Base-by-base conservation (phyloP, 345 rosid species). In the Hevea brasiliensis region DNA sequence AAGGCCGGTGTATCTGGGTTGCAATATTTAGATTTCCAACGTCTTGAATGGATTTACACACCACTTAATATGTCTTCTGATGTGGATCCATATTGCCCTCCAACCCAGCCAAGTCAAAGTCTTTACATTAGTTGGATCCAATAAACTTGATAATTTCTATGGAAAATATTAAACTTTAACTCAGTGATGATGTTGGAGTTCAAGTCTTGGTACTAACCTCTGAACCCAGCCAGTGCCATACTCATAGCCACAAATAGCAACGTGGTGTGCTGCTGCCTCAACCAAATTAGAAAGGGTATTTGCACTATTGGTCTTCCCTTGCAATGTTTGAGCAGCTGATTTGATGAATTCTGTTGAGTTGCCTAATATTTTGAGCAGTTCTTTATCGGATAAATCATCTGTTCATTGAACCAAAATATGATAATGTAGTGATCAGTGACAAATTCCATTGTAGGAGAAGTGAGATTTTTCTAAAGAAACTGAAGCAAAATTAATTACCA, bases 71-170 rank as follows among this genome's bases (percentile, higher is more conserved):
- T 0, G 40, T 90, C 98, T 77, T 93, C 94, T 1, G 87, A 15
- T 0, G 73, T 45, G 18, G 98, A 83, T 37, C 87, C 98, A 48
- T 93, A 89, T 45, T 83, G 77, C 92, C 85, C 87, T 4, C 97
- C 96, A 10, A 85, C 23, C 90, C n/a, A n/a, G n/a, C n/a, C n/a
- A n/a, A n/a, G n/a, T n/a, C n/a, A n/a, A n/a, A n/a, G n/a, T n/a
- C n/a, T n/a, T 89, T 37, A 48, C 59, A 32, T 32, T 32, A 32
- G 37, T 2, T 32, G 4, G 37, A 32, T 1, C 2, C 4, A 32
- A 32, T 32, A 32, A 32, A 4, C 2, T 1, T 32, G 4, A 32
- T 32, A 32, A 32, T 32, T 32, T 32, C 2, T 32, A 32, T 4
- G 2, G 37, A 32, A 32, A 32, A 32, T 4, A 32, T 2, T 32